These are phyloP conservation scores for Scalesia atractyloides DNA, from an alignment of 129 eudicot species.

Conservation along the genomic window DNA sequence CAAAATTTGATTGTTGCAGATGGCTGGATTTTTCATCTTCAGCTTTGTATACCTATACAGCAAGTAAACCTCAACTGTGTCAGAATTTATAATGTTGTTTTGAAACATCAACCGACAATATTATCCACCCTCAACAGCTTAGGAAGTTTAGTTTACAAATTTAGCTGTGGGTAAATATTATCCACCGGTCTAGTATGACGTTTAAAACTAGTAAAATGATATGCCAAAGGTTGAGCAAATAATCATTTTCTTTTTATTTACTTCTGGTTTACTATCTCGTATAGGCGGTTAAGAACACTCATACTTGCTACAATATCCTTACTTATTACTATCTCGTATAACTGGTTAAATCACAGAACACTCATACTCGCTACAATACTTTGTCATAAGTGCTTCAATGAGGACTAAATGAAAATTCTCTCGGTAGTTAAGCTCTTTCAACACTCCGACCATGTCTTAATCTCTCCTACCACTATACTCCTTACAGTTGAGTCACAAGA, in stretches of 20 bases:
- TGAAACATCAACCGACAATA: slow-evolving; percentile 3
- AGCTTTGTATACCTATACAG: slow-evolving; percentile 63
- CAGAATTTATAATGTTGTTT: slow-evolving; percentile 1
- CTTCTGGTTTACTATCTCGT: not conserved
- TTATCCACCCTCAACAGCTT: slow-evolving; percentile 1
- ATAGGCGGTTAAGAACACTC: not conserved
- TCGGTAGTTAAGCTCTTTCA: too few relatives aligned
- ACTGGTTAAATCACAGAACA: too few relatives aligned
- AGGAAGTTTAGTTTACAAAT: slow-evolving; percentile 28
- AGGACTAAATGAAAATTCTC: too few relatives aligned
- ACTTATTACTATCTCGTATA: not conserved
- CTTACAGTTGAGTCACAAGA: too few relatives aligned
- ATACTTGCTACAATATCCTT: too few relatives aligned
- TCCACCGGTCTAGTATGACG: not conserved
- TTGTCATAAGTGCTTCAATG: too few relatives aligned
- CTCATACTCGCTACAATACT: too few relatives aligned
- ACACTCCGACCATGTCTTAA: too few relatives aligned
- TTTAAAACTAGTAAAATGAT: not conserved
- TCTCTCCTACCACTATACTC: too few relatives aligned
- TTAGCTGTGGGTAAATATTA: slow-evolving; percentile 12
- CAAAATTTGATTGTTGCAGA: slow-evolving; percentile 47
- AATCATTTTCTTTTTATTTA: not conserved
- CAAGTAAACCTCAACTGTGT: slow-evolving; percentile 43
- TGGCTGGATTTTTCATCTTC: slow-evolving; percentile 75
- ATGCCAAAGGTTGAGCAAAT: not conserved